Conservation (phyloP, 2,329 filamentous ascomycete genomes). For the Phoma sp. region DNA sequence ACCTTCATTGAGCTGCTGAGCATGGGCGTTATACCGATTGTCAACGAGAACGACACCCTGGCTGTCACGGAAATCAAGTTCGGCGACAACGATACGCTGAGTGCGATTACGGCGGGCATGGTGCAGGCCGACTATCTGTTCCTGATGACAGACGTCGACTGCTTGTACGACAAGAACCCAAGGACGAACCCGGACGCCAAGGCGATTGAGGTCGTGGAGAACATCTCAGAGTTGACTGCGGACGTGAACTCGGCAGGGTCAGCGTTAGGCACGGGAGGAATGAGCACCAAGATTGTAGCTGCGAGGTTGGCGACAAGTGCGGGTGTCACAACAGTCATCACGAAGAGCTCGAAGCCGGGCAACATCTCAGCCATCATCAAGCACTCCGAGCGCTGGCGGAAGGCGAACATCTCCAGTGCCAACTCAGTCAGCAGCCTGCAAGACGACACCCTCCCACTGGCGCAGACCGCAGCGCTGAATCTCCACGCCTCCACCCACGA, state of each 20-base stretch:
- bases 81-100: constrained; percentile 96
- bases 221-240: constrained; percentile 80
- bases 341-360: constrained; percentile 87
- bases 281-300: constrained; percentile 97
- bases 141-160: constrained; percentile 98
- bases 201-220: constrained; percentile 89
- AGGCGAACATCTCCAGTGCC: constrained; percentile 35
- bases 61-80: constrained; percentile 99
- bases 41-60: constrained; percentile 98
- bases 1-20: constrained; percentile 88
- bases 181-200: constrained; percentile 82
- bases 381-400: constrained; percentile 72
- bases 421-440: constrained; percentile 41
- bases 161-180: constrained; percentile 95
- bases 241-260: constrained; percentile 93
- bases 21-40: constrained; percentile 96
- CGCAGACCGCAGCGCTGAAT: constrained; percentile 31
- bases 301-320: constrained; percentile 91
- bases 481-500: constrained; percentile 29
- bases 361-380: constrained; percentile 88
- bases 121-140: constrained; percentile 96
- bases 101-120: constrained; percentile 96
- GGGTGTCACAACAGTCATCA: constrained; percentile 95
- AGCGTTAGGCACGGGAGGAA: constrained; percentile 88
- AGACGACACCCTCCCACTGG: constrained; percentile 32